These are phyloP conservation scores for Alternaria gaisen DNA, from an alignment of 2,329 filamentous ascomycete genomes.

Conservation along the genomic window DNA sequence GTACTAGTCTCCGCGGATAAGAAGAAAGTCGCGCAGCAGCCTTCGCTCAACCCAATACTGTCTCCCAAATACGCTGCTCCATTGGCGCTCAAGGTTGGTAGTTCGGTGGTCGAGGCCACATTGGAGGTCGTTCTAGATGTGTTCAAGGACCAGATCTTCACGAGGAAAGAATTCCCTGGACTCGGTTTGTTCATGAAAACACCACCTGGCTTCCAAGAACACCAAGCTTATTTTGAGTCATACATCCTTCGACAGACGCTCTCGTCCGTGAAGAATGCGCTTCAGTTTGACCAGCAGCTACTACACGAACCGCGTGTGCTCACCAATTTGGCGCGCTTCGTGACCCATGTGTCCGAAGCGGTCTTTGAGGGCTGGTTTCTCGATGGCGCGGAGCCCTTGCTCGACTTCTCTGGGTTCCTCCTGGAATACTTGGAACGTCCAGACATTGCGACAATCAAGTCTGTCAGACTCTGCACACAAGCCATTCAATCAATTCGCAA, in stretches of 20 bases:
- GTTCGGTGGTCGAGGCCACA: conserved; percentile 77
- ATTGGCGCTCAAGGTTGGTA: conserved; percentile 63
- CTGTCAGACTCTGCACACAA: conserved; percentile 88
- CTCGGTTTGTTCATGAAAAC: conserved; percentile 87
- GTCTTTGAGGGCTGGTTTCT: conserved; percentile 98
- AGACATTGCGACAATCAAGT: conserved; percentile 82
- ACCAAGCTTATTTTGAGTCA: conserved; percentile 94
- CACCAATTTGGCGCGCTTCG: conserved; percentile 85
- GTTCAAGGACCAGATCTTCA: conserved; percentile 85
- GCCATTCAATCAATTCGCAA: conserved; percentile 78
- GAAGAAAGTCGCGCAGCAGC: conserved; percentile 63
- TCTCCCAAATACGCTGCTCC: conserved; percentile 64
- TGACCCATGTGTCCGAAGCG: conserved; percentile 82
- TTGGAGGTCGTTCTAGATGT: conserved; percentile 80
- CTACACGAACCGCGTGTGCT: conserved; percentile 84
- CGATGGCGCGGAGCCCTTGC: conserved; percentile 80
- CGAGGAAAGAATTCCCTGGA: conserved; percentile 88
- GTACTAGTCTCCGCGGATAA: conserved; percentile 81
- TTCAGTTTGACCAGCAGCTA: conserved; percentile 75
- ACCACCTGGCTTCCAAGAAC: conserved; percentile 90
- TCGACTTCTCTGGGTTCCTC: conserved; percentile 86
- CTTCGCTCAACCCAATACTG: conserved; percentile 70
- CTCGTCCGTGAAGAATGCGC: conserved; percentile 71
- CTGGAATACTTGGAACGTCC: conserved; percentile 89
- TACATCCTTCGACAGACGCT: conserved; percentile 82